Base-by-base conservation (phyloP, 108 stramenopile genomes). In the Fistulifera pelliculosa region DNA sequence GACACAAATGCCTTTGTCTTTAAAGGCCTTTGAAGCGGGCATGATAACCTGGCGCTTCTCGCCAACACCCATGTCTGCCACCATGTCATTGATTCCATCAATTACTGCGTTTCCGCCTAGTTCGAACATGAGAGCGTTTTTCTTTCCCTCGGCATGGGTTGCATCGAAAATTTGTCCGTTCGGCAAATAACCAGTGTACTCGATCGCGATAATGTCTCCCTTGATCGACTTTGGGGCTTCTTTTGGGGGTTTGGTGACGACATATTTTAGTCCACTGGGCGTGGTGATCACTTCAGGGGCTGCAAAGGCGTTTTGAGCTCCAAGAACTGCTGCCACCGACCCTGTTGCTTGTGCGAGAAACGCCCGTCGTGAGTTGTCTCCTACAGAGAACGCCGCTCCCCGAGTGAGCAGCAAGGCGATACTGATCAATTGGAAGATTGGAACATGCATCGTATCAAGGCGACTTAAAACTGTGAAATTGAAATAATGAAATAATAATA, bases 31-130 rank as follows among this genome's bases (percentile, higher is more conserved):
- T n/a, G 56, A 41, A 1, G 90, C 77, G 15, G 90, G 90, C 59
- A 91, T 85, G 41, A 91, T 91, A n/a, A 79, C 83, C 48, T 91
- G 90, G 0, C 86, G 85, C 55, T 90, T 86, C 52, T 84, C 75
- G 18, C 89, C 85, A 15, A 90, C 89, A 17, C 62, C 74, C 85
- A 90, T 84, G 11, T 69, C 60, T 0, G 68, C 53, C 26, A 90
- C 80, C 64, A 90, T 79, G 0, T 83, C 82, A 41, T 87, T 84
- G 17, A 91, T 68, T 17, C 90, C 90, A 31, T 69, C 58, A 64
- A 85, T 83, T 14, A 91, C 90, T 13, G 71, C 71, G 14, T 56
- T 64, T 19, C 76, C 62, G 39, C 90, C 90, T 23, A 91, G 62
- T 62, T 85, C 75, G 69, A 87, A 91, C 21, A 81, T 55, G 7